Base-by-base conservation (phyloP, 2,329 filamentous ascomycete genomes). In the Capronia americana region DNA sequence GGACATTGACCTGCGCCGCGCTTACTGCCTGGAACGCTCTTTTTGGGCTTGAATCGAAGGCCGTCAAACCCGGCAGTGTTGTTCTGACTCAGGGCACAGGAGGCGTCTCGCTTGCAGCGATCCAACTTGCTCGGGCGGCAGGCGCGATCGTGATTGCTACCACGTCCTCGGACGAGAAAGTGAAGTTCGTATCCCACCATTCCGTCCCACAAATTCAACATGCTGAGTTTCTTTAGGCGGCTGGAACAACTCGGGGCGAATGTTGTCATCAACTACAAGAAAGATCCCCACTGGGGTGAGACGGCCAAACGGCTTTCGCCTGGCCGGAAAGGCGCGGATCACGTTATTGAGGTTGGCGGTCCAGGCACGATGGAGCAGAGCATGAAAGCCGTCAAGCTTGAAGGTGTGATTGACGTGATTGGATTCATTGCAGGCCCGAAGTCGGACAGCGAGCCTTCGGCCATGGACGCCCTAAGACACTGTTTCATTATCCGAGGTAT, bases 21-120 rank as follows among this genome's bases (percentile, higher is more conserved):
- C 72, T 90, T 51, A 90, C 88, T 1, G 85, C 84, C 28, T 90
- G 88, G 88, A 89, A 89, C 73, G 85, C 85, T 1, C 79, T 90
- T 12, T 89, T 86, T 70, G 88, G 88, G 1, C 72, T 87, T 30
- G n/a, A n/a, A n/a, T n/a, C n/a, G n/a, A 77, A 75, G 79, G 8
- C 54, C 12, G 7, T 57, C 4, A 10, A 81, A 72, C 83, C 85
- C 0, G 87, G 87, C 2, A 74, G 80, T 61, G 83, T 83, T 65
- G 85, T 88, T 3, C 75, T 88, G 46, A 86, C 85, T 1, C 86
- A 88, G 72, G 86, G 86, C 41, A 87, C 86, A 4, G 86, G 86
- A 12, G 86, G 86, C 69, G 86, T 88, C 3, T 83, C 80, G 62
- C 81, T 87, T 24, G 87, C 56, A 11, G 66, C 59, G 10, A 23